phyloP scores from a whole-genome alignment of 345 rosid species.

The Conringia planisiliqua region DNA sequence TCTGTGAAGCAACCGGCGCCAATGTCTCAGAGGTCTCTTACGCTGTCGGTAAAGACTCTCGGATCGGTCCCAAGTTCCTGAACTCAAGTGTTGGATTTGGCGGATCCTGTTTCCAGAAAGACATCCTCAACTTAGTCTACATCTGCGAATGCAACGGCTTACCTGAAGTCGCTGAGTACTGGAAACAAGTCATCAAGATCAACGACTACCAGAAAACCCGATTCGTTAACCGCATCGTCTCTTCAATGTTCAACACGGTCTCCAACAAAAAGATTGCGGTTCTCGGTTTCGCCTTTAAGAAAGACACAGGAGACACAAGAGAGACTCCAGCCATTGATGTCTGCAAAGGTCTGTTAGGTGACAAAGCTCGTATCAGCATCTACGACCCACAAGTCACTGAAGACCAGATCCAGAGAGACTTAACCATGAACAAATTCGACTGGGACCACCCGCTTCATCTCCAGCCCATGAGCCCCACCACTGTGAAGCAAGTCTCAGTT shows the following conservation, averaged over 20 bases:
- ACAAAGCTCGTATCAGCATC: constrained; percentile 81
- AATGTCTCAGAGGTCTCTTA: constrained; percentile 71
- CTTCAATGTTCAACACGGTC: constrained; percentile 91
- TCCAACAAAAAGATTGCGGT: constrained; percentile 80
- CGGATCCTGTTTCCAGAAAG: constrained; percentile 92
- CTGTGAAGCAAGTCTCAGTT: constrained; percentile 71
- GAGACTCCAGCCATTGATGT: constrained; percentile 94
- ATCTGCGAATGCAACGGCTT: constrained; percentile 93
- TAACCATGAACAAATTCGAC: constrained; percentile 84
- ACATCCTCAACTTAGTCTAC: constrained; percentile 79
- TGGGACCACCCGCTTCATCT: constrained; percentile 96
- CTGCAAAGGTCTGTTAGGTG: constrained; percentile 87
- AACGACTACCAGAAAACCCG: constrained; percentile 86
- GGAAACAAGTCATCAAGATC: constrained; percentile 95
- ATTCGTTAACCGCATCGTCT: constrained; percentile 76
- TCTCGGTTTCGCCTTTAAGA: constrained; percentile 85
- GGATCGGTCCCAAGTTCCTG: constrained; percentile 86
- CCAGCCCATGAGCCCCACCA: constrained; percentile 86
- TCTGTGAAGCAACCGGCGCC: constrained; percentile 89
- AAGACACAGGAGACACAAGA: constrained; percentile 88
- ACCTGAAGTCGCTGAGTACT: constrained; percentile 91
- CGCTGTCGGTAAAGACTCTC: constrained; percentile 73
- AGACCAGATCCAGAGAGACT: constrained; percentile 91
- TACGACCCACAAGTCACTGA: constrained; percentile 86
- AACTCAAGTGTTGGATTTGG: constrained; percentile 91